Percentiles rank a stretch among this genome's conserved stretches.
These are phyloP conservation scores for Cystobasidium sp. DNA, from an alignment of 1,284 basidiomycete species.

Conservation along the genomic window DNA sequence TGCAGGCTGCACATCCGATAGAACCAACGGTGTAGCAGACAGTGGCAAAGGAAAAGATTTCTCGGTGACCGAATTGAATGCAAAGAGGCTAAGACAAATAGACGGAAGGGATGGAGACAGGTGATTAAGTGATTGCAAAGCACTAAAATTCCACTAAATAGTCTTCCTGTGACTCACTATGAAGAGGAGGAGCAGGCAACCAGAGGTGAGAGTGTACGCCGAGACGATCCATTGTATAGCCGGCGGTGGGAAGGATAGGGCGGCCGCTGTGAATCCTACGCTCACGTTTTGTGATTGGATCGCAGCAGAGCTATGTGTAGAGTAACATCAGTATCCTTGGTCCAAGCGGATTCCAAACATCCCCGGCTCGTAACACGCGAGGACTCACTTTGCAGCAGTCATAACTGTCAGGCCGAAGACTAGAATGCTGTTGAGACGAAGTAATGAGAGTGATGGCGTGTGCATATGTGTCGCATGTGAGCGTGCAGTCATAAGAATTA, in stretches of 20 bases:
- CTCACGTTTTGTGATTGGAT: too few relatives aligned
- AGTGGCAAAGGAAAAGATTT: constrained; percentile 27
- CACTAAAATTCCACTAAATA: too few relatives aligned
- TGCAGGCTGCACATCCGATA: constrained; percentile 17
- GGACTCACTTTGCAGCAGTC: constrained; percentile 26
- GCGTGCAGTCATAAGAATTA: not conserved
- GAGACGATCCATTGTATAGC: constrained; percentile 41
- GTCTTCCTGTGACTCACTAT: too few relatives aligned
- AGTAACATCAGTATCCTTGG: not conserved
- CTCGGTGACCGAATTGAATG: constrained; percentile 35
- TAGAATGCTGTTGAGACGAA: not conserved
- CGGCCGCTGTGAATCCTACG: too few relatives aligned
- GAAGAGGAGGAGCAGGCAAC: constrained; percentile 37
- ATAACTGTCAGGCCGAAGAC: constrained; percentile 31
- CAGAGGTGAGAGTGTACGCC: constrained; percentile 33
- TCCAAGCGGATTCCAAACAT: not conserved
- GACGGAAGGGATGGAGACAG: too few relatives aligned
- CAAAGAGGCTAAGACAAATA: constrained; percentile 27
- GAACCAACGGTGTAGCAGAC: constrained; percentile 26
- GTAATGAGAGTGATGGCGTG: too few relatives aligned
- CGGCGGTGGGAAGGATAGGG: too few relatives aligned
- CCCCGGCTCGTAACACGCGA: too few relatives aligned
- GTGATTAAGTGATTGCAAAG: too few relatives aligned
- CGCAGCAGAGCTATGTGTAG: constrained; percentile 23
- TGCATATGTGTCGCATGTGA: not conserved